Evolutionary conservation across 495 filamentous ascomycete genomes (phyloP), one percentile per base, ranked within the genome.

Genomic region (Annulohypoxylon nitens): DNA sequence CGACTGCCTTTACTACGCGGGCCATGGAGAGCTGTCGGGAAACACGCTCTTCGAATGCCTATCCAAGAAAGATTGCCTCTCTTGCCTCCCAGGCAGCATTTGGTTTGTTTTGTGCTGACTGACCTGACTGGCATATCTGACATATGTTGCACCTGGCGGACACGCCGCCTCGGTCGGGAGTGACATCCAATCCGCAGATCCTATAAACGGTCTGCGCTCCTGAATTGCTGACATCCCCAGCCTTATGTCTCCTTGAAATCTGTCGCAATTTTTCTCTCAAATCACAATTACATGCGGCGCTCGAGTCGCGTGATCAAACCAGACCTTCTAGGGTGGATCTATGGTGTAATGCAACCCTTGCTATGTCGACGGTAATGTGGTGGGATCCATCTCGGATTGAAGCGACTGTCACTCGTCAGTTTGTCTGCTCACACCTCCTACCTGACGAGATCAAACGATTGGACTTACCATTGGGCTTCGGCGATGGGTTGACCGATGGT

Each of bases 401-500:
- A 61, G 81, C 87, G 61, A 93, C 91, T 36, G 89, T 97, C 67
- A 91, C 88, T 37, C 84, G 87, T 45, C 85, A 90, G 54, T 96
- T 90, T 74, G 87, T 97, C 67, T 83, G 89, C 67, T 86, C 86
- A 41, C 89, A 91, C 61, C 84, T 93, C 18, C 83, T 87, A n/a
- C 87, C 89, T 11, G 85, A 90, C 12, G 88, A 91, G 78, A 85
- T 90, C 65, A 80, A 86, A 34, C 86, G 86, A 26, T 83, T 98
- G 14, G 90, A 96, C 75, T 83, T 86, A 51, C 89, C 90, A 0
- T 81, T 95, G 39, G 87, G 87, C 16, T 97, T 96, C 81, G 94
- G 93, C n/a, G 93, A 95, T 76, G 93, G 91, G 11, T 80, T 98
- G 71, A 97, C 94, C 1, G 93, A 93, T 75, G 91, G 93, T 71